phyloP scores from a whole-genome alignment of 805 yeast species.

The Yarrowia sp. region DNA sequence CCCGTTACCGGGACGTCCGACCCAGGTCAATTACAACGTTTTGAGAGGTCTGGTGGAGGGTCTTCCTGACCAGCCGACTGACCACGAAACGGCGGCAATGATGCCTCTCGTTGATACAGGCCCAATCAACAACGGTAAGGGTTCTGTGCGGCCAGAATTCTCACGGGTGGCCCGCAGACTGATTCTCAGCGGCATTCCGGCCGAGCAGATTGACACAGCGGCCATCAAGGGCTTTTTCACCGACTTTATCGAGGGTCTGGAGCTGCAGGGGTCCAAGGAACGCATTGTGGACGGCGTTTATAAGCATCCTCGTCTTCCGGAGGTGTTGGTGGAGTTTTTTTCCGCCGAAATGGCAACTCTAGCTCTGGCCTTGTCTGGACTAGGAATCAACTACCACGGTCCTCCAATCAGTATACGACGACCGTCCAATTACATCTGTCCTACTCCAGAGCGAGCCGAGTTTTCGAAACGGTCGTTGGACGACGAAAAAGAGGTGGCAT shows the following conservation, averaged over 20 bases:
- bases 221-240: slow-evolving; percentile 21
- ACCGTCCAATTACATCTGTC: slow-evolving; percentile 48
- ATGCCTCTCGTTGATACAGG: slow-evolving; percentile 18
- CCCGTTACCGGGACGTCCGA: slow-evolving; percentile 54
- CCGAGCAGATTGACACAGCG: slow-evolving; percentile 15
- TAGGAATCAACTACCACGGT: slow-evolving; percentile 30
- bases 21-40: slow-evolving; percentile 26
- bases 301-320: slow-evolving; percentile 1
- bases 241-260: slow-evolving; percentile 18
- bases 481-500: slow-evolving; percentile 20
- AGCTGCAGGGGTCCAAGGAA: slow-evolving; percentile 18
- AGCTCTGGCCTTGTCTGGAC: slow-evolving; percentile 44
- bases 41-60: slow-evolving; percentile 26
- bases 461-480: neutral
- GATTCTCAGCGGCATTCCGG: slow-evolving; percentile 1
- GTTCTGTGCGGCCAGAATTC: slow-evolving; percentile 20
- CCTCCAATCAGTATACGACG: slow-evolving; percentile 39
- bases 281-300: slow-evolving; percentile 22
- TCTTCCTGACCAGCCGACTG: slow-evolving; percentile 24
- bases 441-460: slow-evolving; percentile 28
- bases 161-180: slow-evolving; percentile 24
- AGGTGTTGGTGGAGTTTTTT: slow-evolving; percentile 46
- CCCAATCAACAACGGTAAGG: slow-evolving; percentile 18
- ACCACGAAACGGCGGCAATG: slow-evolving; percentile 10
- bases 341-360: slow-evolving; percentile 55